phyloP scores from a whole-genome alignment of 306 rosid species.

The Gynostemma pentaphyllum region DNA sequence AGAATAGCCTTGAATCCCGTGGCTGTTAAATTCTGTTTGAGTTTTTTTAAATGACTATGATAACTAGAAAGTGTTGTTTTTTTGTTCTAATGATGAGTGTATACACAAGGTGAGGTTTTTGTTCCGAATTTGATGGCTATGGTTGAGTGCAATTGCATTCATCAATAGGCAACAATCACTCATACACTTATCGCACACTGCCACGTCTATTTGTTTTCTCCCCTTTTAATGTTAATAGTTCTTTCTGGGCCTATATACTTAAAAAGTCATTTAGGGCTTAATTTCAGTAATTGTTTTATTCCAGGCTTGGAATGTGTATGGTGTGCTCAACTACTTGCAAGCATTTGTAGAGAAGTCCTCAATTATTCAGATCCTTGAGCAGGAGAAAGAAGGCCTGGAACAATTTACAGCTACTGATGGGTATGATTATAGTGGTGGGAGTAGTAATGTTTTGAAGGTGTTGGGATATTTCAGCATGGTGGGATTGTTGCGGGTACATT shows the following conservation, averaged over 20 bases:
- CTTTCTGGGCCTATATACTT: not conserved
- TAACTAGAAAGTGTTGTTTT: not conserved
- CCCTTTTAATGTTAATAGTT: not conserved
- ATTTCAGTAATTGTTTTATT: constrained; percentile 4
- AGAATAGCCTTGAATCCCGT: not conserved
- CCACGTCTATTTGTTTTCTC: not conserved
- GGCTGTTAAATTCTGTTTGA: not conserved
- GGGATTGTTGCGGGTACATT: constrained; percentile 85
- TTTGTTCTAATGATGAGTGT: not conserved
- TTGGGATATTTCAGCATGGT: constrained; percentile 97
- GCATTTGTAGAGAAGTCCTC: constrained; percentile 86
- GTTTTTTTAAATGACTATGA: not conserved
- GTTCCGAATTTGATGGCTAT: not conserved
- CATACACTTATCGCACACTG: not conserved
- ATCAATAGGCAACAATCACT: not conserved
- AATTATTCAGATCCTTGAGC: constrained; percentile 79
- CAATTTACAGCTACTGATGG: constrained; percentile 88
- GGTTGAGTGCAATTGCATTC: not conserved
- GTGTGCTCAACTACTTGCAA: constrained; percentile 85
- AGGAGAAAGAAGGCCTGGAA: constrained; percentile 78
- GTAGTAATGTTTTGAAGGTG: constrained; percentile 97
- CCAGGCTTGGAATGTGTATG: constrained; percentile 95
- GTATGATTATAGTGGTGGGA: constrained; percentile 79
- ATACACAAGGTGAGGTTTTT: not conserved
- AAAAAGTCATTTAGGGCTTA: not conserved